A percentile compares a stretch with the other conserved stretches of the same genome.
Evolutionary conservation across 129 eudicot genomes (phyloP).

Genomic region (Oenanthe sinensis): DNA sequence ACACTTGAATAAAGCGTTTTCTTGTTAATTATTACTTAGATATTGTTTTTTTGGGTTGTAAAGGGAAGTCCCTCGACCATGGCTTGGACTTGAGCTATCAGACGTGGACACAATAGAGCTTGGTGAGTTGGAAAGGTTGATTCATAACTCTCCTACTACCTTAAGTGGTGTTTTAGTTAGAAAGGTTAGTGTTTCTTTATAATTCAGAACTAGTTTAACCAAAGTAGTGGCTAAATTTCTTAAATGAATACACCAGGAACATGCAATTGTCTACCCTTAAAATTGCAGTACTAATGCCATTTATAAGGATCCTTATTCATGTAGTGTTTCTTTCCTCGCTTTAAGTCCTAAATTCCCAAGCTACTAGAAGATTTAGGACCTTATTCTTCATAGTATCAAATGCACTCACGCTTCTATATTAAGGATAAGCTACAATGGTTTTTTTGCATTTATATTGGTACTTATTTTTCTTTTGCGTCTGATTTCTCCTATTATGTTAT

Average conservation of each 20-base stretch:
- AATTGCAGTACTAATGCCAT: background rate
- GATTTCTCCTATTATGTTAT: background rate
- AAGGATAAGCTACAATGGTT: background rate
- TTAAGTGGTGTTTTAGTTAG: background rate
- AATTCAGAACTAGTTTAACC: background rate
- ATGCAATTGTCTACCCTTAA: background rate
- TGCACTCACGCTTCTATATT: background rate
- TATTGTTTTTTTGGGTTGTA: background rate
- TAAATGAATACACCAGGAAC: background rate
- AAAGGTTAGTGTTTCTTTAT: background rate
- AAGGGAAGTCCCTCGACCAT: background rate
- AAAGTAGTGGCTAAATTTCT: background rate
- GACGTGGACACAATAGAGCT: background rate
- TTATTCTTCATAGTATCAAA: background rate
- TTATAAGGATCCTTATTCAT: background rate
- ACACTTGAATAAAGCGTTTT: too few relatives aligned
- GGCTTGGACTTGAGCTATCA: background rate
- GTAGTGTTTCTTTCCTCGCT: background rate
- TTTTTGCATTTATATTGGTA: too few relatives aligned
- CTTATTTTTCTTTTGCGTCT: background rate
- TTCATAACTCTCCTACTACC: background rate
- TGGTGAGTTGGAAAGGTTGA: background rate
- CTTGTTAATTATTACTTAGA: background rate
- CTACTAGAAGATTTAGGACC: background rate
- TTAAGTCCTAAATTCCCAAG: background rate